These are phyloP conservation scores for Talinum fruticosum DNA, from an alignment of 148 eudicot species.

Conservation along the genomic window DNA sequence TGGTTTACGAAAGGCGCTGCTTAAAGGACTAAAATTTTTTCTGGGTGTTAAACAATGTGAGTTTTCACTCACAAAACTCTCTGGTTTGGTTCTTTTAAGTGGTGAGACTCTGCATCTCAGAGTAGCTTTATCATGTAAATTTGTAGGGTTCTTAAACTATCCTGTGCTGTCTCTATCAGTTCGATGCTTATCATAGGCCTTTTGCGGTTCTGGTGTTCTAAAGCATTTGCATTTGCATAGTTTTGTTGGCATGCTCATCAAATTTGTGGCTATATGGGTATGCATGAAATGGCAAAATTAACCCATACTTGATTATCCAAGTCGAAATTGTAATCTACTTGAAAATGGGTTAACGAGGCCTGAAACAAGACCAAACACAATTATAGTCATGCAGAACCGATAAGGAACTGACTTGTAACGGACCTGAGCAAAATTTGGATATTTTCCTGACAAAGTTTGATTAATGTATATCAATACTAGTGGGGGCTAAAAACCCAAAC, in stretches of 20 bases:
- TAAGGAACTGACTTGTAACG: no score
- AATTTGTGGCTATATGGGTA: background rate
- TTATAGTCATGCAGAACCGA: no score
- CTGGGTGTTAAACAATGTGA: constrained; percentile 28
- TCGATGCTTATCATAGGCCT: background rate
- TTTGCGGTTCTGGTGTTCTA: background rate
- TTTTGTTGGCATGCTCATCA: background rate
- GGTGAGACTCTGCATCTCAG: constrained; percentile 15
- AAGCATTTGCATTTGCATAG: background rate
- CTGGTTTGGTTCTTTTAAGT: constrained; percentile 31
- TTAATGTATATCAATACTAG: no score
- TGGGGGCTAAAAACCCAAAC: no score
- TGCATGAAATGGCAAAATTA: background rate
- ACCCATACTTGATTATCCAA: background rate
- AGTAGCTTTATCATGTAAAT: constrained; percentile 26
- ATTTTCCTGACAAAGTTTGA: no score
- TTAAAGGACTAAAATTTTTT: constrained; percentile 28
- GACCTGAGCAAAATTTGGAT: no score
- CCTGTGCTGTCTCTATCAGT: background rate
- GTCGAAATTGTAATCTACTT: background rate
- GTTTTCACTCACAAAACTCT: constrained; percentile 14
- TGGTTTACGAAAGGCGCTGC: constrained; percentile 11
- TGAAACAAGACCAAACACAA: no score
- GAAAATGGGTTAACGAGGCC: no score
- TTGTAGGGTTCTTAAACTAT: constrained; percentile 17